Evolutionary conservation across 192 early-diverging fungal genomes (phyloP).

Genomic region (Pilobolus umbonatus): DNA sequence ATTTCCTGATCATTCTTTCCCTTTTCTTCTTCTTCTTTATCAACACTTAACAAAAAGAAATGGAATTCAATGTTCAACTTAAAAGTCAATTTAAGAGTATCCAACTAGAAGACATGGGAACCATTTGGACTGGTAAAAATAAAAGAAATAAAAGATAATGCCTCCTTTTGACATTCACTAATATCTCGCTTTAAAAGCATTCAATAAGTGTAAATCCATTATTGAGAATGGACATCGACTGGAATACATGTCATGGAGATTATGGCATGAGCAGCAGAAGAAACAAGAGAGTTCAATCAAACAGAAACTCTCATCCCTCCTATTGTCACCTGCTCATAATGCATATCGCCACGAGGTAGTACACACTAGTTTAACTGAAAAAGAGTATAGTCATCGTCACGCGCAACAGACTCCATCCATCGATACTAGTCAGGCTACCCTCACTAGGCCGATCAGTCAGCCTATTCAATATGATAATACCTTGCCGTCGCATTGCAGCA

Average conservation of each 20-base stretch:
- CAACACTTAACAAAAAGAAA: too few species aligned
- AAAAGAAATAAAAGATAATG: not conserved
- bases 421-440: conserved; percentile 1
- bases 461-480: too few species aligned
- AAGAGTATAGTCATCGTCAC: too few species aligned
- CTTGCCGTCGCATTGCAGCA: too few species aligned
- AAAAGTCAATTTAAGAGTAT: not conserved
- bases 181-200: conserved; percentile 11
- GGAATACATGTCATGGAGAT: conserved; percentile 35
- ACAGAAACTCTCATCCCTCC: conserved; percentile 4
- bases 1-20: conserved; percentile 8
- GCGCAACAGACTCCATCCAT: not conserved
- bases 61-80: not conserved
- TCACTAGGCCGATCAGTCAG: too few species aligned
- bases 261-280: conserved; percentile 13
- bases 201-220: conserved; percentile 29
- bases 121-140: not conserved
- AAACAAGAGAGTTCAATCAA: conserved; percentile 3
- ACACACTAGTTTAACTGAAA: too few species aligned
- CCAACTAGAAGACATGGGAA: not conserved
- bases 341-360: conserved; percentile 8
- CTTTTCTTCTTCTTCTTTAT: not conserved
- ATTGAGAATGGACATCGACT: conserved; percentile 23
- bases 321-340: conserved; percentile 7
- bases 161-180: not conserved